Conservation (phyloP, 805 yeast species). For the Cyberlindnera suaveolens region DNA sequence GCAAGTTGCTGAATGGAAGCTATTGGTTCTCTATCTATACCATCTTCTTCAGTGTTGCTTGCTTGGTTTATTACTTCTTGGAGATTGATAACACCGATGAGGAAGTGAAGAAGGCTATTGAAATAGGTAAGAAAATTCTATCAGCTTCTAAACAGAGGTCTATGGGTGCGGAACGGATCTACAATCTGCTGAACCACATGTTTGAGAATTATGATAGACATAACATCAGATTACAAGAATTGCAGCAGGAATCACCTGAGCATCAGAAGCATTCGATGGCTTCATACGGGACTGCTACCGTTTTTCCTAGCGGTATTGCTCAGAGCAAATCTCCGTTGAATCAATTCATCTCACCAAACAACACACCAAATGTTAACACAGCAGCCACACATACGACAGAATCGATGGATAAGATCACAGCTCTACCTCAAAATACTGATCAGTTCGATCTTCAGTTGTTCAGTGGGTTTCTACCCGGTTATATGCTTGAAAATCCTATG, state of each 20-base stretch:
- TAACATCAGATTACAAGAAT: slow-evolving; percentile 43
- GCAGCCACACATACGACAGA: slow-evolving; percentile 11
- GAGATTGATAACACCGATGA: slow-evolving; percentile 42
- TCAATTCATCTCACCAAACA: slow-evolving; percentile 10
- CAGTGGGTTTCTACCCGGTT: slow-evolving; percentile 77
- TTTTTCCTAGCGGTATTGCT: not conserved
- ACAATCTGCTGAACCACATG: slow-evolving; percentile 66
- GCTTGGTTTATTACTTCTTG: slow-evolving; percentile 64
- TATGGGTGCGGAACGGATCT: slow-evolving; percentile 74
- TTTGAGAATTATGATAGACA: slow-evolving; percentile 73
- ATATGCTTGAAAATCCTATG: slow-evolving; percentile 43
- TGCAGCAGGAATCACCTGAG: not conserved
- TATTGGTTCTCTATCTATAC: slow-evolving; percentile 95
- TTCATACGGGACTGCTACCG: not conserved
- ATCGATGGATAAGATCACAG: slow-evolving; percentile 4
- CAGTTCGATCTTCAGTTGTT: slow-evolving; percentile 76
- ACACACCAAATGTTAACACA: slow-evolving; percentile 9
- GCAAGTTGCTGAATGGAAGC: slow-evolving; percentile 71
- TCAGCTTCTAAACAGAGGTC: slow-evolving; percentile 65
- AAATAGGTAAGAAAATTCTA: slow-evolving; percentile 68
- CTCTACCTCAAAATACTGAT: slow-evolving; percentile 31
- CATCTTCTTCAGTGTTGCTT: slow-evolving; percentile 86
- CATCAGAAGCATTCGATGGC: not conserved
- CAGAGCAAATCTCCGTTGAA: slow-evolving; percentile 6
- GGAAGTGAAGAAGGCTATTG: slow-evolving; percentile 62